Conservation (phyloP, 192 early-diverging fungal species). For the Linnemannia hyalina region DNA sequence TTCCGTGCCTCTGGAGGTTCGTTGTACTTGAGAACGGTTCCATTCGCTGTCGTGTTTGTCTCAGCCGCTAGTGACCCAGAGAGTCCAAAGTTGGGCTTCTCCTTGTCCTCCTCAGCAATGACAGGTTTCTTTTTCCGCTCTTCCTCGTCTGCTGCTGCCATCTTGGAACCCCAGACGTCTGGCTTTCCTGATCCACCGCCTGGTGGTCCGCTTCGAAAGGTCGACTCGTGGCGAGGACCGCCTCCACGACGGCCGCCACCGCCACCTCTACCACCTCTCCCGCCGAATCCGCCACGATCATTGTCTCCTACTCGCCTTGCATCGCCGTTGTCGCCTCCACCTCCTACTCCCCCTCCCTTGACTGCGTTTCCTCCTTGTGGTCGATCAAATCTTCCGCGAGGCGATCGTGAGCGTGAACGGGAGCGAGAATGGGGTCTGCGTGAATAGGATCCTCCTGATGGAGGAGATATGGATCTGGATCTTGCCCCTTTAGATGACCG, state of each 20-base stretch:
- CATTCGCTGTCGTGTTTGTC: slow-evolving; percentile 84
- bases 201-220: slow-evolving; percentile 19
- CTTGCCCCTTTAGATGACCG: neutral
- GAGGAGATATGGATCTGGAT: slow-evolving; percentile 14
- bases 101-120: slow-evolving; percentile 63
- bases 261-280: slow-evolving; percentile 24
- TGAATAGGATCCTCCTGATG: slow-evolving; percentile 4
- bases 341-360: neutral
- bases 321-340: neutral
- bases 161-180: slow-evolving; percentile 57
- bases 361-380: slow-evolving; percentile 6
- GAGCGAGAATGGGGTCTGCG: neutral
- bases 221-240: slow-evolving; percentile 48
- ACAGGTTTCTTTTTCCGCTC: slow-evolving; percentile 46
- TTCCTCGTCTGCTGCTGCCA: slow-evolving; percentile 45
- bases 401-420: slow-evolving; percentile 36
- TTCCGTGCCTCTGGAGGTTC: slow-evolving; percentile 93
- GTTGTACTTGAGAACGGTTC: slow-evolving; percentile 90
- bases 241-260: slow-evolving; percentile 25
- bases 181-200: slow-evolving; percentile 26
- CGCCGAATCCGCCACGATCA: neutral
- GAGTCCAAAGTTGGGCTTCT: slow-evolving; percentile 85
- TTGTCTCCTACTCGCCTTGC: neutral
- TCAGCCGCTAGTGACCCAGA: slow-evolving; percentile 93
- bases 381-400: slow-evolving; percentile 6